phyloP scores from a whole-genome alignment of 1,139 yeast genomes.

The Nakaseomyces uthaithaninus region DNA sequence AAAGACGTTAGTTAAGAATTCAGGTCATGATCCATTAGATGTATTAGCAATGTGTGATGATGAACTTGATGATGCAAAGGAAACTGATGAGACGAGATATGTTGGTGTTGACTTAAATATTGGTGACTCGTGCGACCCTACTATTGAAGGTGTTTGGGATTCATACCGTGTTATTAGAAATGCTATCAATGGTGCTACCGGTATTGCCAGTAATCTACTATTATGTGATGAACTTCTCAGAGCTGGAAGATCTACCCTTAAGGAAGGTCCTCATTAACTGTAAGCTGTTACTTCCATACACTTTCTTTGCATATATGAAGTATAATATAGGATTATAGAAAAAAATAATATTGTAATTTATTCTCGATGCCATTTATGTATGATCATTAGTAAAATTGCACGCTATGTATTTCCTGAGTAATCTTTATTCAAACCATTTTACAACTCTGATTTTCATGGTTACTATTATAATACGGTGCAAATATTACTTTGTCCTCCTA shows the following conservation, averaged over 20 bases:
- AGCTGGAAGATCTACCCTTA: conserved; percentile 90
- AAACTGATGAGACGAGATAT: conserved; percentile 54
- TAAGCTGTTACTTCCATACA: not conserved
- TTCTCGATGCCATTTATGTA: not conserved
- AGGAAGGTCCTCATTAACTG: conserved; percentile 39
- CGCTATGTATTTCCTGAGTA: too few relatives aligned
- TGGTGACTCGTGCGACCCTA: conserved; percentile 96
- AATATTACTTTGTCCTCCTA: too few relatives aligned
- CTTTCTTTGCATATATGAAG: conserved; percentile 2
- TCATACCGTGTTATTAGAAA: conserved; percentile 88
- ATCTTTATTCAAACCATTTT: too few relatives aligned
- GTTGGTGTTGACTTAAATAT: conserved; percentile 87
- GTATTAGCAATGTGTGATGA: conserved; percentile 86
- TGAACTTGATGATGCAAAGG: conserved; percentile 45
- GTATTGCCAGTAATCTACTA: conserved; percentile 85
- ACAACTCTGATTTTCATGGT: too few relatives aligned
- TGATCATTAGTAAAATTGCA: too few relatives aligned
- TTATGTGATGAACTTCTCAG: conserved; percentile 92
- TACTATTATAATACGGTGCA: too few relatives aligned
- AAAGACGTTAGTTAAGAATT: conserved; percentile 83
- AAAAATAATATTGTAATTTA: conserved; percentile 5
- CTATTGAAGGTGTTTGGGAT: conserved; percentile 94
- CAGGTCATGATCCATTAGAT: conserved; percentile 90
- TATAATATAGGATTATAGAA: not conserved
- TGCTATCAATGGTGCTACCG: conserved; percentile 86